These are phyloP conservation scores for Aureobasidium lini DNA, from an alignment of 2,329 filamentous ascomycete genomes.

Conservation along the genomic window DNA sequence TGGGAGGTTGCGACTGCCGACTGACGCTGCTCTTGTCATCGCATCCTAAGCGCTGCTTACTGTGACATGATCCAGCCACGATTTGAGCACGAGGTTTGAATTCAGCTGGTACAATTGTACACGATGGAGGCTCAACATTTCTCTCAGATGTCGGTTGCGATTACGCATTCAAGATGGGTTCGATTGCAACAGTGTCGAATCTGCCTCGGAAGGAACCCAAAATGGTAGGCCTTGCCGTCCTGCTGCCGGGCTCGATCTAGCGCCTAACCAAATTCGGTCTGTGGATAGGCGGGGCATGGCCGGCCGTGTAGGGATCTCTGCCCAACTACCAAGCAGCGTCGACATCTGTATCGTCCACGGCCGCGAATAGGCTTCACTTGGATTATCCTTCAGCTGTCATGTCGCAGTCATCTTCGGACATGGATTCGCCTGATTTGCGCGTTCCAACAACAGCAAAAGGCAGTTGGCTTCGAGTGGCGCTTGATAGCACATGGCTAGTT, in stretches of 20 bases:
- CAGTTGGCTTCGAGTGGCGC: slow-evolving; percentile 7
- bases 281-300: not conserved
- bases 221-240: not conserved
- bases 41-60: not conserved
- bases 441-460: slow-evolving; percentile 6
- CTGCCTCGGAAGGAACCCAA: not conserved
- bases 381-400: not conserved
- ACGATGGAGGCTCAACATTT: not conserved
- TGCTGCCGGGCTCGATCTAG: not conserved
- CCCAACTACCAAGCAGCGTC: not conserved
- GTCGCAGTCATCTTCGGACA: not conserved
- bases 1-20: no score
- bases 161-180: not conserved
- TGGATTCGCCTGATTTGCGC: not conserved
- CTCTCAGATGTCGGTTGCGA: not conserved
- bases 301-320: not conserved
- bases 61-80: not conserved
- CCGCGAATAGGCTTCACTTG: not conserved
- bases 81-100: not conserved
- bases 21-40: not conserved
- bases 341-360: not conserved
- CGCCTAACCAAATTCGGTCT: not conserved
- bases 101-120: not conserved
- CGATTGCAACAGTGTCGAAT: not conserved
- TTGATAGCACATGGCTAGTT: slow-evolving; percentile 4